Evolutionary conservation across 2,329 filamentous ascomycete genomes (phyloP).

Genomic region (Golovinomyces cichoracearum): DNA sequence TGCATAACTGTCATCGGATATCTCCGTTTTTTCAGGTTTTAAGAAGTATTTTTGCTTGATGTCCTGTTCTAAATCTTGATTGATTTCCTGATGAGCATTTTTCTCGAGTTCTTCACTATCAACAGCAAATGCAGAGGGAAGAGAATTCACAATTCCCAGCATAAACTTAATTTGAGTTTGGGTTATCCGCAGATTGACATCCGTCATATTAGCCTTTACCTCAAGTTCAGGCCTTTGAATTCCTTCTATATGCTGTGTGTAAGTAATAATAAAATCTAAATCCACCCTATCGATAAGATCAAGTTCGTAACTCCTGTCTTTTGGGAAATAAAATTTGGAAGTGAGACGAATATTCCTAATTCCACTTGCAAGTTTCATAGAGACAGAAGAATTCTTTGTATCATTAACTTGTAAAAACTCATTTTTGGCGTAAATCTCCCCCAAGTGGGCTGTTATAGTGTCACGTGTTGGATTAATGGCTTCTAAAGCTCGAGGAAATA

Average conservation of each 20-base stretch:
- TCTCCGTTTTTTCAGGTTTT: not conserved
- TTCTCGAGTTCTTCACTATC: slow-evolving; percentile 46
- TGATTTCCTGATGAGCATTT: slow-evolving; percentile 51
- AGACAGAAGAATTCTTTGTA: slow-evolving; percentile 41
- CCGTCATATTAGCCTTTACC: slow-evolving; percentile 73
- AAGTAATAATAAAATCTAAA: slow-evolving; percentile 72
- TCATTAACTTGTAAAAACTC: slow-evolving; percentile 70
- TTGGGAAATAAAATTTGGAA: slow-evolving; percentile 61
- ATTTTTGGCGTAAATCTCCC: slow-evolving; percentile 93
- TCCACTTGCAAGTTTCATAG: slow-evolving; percentile 73
- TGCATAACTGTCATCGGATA: slow-evolving; percentile 11
- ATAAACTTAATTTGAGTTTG: slow-evolving; percentile 79
- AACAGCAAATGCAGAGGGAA: slow-evolving; percentile 63
- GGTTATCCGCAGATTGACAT: slow-evolving; percentile 70
- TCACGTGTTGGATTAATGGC: slow-evolving; percentile 49
- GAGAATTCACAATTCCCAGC: slow-evolving; percentile 61
- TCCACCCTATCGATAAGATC: slow-evolving; percentile 96
- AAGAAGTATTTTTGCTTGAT: no score
- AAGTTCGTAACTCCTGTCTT: slow-evolving; percentile 51
- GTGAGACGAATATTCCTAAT: slow-evolving; percentile 81
- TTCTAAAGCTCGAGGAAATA: slow-evolving; percentile 60
- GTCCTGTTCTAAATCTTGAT: slow-evolving; percentile 16
- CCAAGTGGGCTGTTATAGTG: slow-evolving; percentile 70
- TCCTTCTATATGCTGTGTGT: slow-evolving; percentile 59
- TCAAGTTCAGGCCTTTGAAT: slow-evolving; percentile 69